Percentiles rank a stretch among this genome's conserved stretches.
Evolutionary conservation across 805 yeast species (phyloP).

Genomic region (Wickerhamiella brachini): DNA sequence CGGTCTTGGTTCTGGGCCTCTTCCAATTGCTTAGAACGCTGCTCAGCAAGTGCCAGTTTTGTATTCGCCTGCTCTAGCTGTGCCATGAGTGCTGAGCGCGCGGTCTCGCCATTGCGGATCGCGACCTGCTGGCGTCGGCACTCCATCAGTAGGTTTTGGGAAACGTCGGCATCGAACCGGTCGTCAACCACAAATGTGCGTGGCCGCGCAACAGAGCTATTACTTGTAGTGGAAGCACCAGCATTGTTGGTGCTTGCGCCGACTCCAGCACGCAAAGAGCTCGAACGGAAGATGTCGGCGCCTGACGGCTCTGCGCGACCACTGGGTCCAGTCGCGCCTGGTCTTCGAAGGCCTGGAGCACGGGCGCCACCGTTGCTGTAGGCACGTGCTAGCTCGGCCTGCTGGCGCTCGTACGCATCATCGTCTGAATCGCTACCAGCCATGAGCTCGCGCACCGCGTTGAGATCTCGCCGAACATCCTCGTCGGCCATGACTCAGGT

Average conservation of each 20-base stretch:
- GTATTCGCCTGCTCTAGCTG: conserved; percentile 7
- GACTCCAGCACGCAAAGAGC: neutral
- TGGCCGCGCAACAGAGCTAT: neutral
- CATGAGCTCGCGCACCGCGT: neutral
- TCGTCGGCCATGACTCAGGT: neutral
- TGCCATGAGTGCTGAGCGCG: neutral
- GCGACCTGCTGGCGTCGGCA: conserved; percentile 22
- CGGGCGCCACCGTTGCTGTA: neutral
- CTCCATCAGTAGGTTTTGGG: conserved; percentile 22
- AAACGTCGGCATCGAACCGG: conserved; percentile 22
- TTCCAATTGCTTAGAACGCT: conserved; percentile 10
- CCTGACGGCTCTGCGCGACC: neutral
- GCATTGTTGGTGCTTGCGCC: neutral
- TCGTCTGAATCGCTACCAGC: neutral
- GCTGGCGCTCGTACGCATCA: neutral
- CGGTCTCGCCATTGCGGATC: conserved; percentile 14
- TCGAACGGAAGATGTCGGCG: neutral
- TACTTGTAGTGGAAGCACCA: neutral
- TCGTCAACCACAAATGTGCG: neutral
- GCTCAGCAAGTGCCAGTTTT: conserved; percentile 12
- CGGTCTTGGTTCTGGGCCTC: conserved; percentile 4
- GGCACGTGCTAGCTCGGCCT: neutral
- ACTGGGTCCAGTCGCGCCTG: neutral
- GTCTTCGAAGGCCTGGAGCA: neutral
- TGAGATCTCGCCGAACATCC: neutral